Evolutionary conservation across 352 stramenopile genomes (phyloP), one percentile per base, ranked within the genome.

Genomic region (Phytopythium oedochilum): DNA sequence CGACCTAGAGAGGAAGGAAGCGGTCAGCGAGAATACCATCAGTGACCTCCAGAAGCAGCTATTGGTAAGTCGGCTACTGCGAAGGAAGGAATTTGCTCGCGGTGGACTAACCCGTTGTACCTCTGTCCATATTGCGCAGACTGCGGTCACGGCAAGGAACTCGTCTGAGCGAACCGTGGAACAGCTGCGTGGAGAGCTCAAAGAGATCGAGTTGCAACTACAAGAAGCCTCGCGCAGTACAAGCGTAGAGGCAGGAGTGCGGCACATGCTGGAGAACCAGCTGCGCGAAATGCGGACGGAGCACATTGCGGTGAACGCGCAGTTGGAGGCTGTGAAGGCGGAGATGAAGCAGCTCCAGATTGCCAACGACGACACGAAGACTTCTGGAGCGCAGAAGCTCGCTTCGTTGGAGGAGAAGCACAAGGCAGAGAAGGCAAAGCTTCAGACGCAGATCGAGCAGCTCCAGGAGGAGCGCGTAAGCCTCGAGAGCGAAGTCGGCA

Each of bases 381-480:
- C 61, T 8, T 59, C 66, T 22, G 64, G 71, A 28, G 63, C 55
- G 22, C 55, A 70, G 22, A 51, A 80, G 35, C 51, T 81, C 10
- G 61, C 49, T 9, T 39, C 42, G 14, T 43, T 79, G 1, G 71
- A 87, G 64, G 59, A 61, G n/a, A 60, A 34, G 11, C 71, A 86
- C 28, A 57, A 73, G 38, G 49, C 67, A 18, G 70, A 88, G 56
- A 71, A 68, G 34, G 53, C 55, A 11, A 55, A 36, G 2, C 70
- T 79, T 14, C 67, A 66, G 14, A 54, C 59, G 18, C 67, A 86
- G 32, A 71, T 92, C 20, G 79, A 90, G 31, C 66, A 59, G 26
- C 54, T 93, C 20, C 73, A 86, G 42, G 83, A 93, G 53, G 71
- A 78, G n/a, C 88, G 83, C 20, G 75, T 91, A 18, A 88, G 77